Evolutionary conservation across 2,329 filamentous ascomycete species (phyloP).

Genomic region (Penicillium concentricum): DNA sequence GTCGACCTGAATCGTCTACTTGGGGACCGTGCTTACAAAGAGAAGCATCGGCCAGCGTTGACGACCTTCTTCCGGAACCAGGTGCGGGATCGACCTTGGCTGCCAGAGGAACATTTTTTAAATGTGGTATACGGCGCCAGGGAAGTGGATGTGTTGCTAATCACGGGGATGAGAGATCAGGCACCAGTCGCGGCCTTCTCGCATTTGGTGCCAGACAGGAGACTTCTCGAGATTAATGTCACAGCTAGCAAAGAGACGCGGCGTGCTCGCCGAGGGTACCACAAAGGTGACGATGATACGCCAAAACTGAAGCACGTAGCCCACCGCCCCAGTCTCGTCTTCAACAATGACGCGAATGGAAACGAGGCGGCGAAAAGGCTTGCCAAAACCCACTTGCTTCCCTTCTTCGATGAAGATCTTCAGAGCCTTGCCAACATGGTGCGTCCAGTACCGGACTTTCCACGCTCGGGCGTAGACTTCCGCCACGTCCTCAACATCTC

Average conservation of each 20-base stretch:
- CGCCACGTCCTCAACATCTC: conserved; percentile 59
- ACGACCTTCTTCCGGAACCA: conserved; percentile 54
- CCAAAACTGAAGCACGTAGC: conserved; percentile 13
- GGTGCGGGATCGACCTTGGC: conserved; percentile 42
- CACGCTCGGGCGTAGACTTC: conserved; percentile 53
- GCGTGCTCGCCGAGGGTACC: conserved; percentile 9
- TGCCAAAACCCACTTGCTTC: conserved; percentile 44
- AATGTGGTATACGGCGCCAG: conserved; percentile 42
- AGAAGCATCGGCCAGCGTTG: conserved; percentile 56
- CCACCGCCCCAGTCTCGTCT: conserved; percentile 48
- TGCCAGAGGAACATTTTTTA: conserved; percentile 55
- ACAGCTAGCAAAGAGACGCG: conserved; percentile 41
- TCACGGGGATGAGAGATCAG: conserved; percentile 64
- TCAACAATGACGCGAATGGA: conserved; percentile 53
- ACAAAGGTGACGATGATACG: background rate
- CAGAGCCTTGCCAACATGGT: conserved; percentile 53
- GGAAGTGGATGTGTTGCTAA: conserved; percentile 56
- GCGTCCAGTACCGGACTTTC: conserved; percentile 50
- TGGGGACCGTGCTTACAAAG: conserved; percentile 59
- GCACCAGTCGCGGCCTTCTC: conserved; percentile 56
- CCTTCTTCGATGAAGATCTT: conserved; percentile 50
- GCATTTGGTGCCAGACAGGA: conserved; percentile 54
- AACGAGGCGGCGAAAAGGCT: conserved; percentile 42
- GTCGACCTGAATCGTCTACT: conserved; percentile 52
- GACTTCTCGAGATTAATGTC: conserved; percentile 56